These are phyloP conservation scores for Melampsora larici-populina DNA, from an alignment of 1,284 basidiomycete genomes.

Conservation along the genomic window DNA sequence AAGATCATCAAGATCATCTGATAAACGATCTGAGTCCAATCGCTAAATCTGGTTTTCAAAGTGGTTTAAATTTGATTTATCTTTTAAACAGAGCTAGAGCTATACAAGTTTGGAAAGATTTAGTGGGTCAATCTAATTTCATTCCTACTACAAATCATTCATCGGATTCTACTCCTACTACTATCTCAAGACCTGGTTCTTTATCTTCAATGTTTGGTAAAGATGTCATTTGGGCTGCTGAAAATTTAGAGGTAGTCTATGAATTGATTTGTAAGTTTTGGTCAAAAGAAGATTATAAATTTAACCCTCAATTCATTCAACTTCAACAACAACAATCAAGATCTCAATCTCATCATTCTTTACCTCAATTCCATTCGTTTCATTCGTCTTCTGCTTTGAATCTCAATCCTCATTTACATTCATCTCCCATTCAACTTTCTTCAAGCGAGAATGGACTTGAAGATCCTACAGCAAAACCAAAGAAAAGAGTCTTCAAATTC, in stretches of 20 bases:
- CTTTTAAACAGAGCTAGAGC: slow-evolving; percentile 3
- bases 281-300: slow-evolving; percentile 3
- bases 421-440: not conserved
- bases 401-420: not conserved
- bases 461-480: not conserved
- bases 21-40: not conserved
- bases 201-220: slow-evolving; percentile 11
- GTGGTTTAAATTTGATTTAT: not conserved
- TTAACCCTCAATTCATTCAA: not conserved
- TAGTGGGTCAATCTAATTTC: slow-evolving; percentile 6
- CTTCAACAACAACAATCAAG: not conserved
- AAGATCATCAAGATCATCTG: not conserved
- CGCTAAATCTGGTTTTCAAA: not conserved
- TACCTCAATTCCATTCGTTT: not conserved
- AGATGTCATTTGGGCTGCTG: slow-evolving; percentile 15
- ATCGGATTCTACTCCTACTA: not conserved
- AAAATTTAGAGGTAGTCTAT: not conserved
- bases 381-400: not conserved
- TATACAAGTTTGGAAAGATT: slow-evolving; percentile 30
- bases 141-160: not conserved
- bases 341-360: not conserved
- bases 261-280: slow-evolving; percentile 4
- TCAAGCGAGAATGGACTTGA: not conserved
- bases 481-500: slow-evolving; percentile 15
- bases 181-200: not conserved